Evolutionary conservation across 495 filamentous ascomycete genomes (phyloP).

Genomic region (Lasiosphaeria ovina): DNA sequence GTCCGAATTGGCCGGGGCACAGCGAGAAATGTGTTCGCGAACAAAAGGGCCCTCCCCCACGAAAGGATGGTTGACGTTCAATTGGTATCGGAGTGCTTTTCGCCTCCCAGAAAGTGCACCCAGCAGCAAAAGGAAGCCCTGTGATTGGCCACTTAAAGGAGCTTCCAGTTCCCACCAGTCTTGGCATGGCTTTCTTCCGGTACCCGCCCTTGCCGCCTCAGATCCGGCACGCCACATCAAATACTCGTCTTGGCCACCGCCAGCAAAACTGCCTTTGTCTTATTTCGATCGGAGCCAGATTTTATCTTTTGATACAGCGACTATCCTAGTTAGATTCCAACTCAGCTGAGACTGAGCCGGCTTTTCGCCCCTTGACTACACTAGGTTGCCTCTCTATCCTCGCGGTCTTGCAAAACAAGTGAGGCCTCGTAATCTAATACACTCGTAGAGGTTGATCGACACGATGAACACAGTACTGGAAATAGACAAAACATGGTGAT

Average conservation of each 20-base stretch:
- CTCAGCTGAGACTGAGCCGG: too few species aligned
- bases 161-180: conserved; percentile 6
- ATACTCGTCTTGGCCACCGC: background rate
- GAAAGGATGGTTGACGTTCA: conserved; percentile 14
- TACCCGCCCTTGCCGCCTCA: background rate
- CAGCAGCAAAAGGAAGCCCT: conserved; percentile 18
- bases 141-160: conserved; percentile 20
- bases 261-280: too few species aligned
- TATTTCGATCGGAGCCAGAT: too few species aligned
- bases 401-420: too few species aligned
- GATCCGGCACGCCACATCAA: background rate
- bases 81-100: conserved; percentile 34
- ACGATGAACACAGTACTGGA: too few species aligned
- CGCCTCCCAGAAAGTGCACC: conserved; percentile 20
- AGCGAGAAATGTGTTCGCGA: conserved; percentile 11
- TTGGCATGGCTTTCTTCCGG: background rate
- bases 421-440: too few species aligned
- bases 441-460: too few species aligned
- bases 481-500: too few species aligned
- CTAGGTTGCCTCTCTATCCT: too few species aligned
- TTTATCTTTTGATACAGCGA: background rate
- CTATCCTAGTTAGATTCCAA: background rate
- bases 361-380: too few species aligned
- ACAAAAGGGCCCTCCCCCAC: conserved; percentile 17
- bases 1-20: conserved; percentile 13